Base-by-base conservation (phyloP, 164 flowering plant species). In the Cinnamomum micranthum region DNA sequence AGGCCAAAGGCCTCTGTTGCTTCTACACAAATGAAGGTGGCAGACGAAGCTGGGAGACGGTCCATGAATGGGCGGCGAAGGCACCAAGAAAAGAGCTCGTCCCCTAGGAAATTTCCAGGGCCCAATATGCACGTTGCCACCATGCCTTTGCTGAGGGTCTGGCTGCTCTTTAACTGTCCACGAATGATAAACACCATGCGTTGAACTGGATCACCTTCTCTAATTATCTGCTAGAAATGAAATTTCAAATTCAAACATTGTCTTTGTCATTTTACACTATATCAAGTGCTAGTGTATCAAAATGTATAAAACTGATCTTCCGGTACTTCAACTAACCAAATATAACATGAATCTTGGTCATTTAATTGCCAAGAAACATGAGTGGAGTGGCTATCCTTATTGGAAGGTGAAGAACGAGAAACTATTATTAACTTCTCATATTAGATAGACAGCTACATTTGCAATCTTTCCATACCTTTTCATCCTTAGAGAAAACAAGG, bases 141-240 rank as follows among this genome's bases (percentile, higher is more conserved):
- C 85, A 86, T 74, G 71, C 97, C 99, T 80, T 87, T 88, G 85
- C 95, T 89, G 0, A 93, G 92, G 79, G 71, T 86, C 77, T 93
- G 98, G 83, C 81, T 80, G 31, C 98, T 85, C 68, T 86, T 80
- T 47, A 93, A 74, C 22, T 85, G 87, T 10, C 99, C 99, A 0
- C 86, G 84, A 5, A 91, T 87, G 0, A 95, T 83, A 82, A 95
- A 95, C 63, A 92, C 84, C 87, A 95, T 92, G 11, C 92, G 79
- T 24, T 81, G 91, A 73, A 95, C 99, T 0, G 98, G 97, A 51
- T 93, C 96, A 62, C 99, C 97, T 88, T 95, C 99, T 81, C 92
- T 83, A n/a, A 91, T 88, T 20, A 95, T 86, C 99, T 95, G 87
- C 74, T 20, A 5, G 51, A 0, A 28, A 31, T 3, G 3, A 5